phyloP scores from a whole-genome alignment of 2,329 filamentous ascomycete genomes.

The Metarhizium sp. region DNA sequence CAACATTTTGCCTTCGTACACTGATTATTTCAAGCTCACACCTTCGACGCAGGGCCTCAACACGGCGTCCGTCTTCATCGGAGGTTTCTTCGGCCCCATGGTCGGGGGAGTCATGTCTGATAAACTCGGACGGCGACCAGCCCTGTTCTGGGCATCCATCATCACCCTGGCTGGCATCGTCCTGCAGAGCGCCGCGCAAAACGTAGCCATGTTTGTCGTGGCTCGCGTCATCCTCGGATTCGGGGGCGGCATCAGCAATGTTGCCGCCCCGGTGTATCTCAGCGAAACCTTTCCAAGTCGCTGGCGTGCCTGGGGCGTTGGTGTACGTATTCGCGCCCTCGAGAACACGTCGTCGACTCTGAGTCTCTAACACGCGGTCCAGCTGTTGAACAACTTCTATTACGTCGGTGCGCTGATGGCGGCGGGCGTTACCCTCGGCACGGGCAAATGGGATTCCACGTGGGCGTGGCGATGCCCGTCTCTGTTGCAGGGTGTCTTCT shows the following conservation, averaged over 20 bases:
- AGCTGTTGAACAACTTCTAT: slow-evolving; percentile 20
- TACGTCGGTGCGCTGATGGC: slow-evolving; percentile 33
- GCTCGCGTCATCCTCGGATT: slow-evolving; percentile 37
- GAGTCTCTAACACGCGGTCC: no score
- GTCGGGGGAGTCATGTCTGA: slow-evolving; percentile 29
- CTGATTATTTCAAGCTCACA: slow-evolving; percentile 45
- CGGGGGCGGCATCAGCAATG: slow-evolving; percentile 31
- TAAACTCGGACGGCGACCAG: slow-evolving; percentile 15
- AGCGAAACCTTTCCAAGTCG: slow-evolving; percentile 35
- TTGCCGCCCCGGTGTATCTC: slow-evolving; percentile 36
- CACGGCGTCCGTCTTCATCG: slow-evolving; percentile 46
- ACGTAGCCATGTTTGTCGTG: slow-evolving; percentile 40
- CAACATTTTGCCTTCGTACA: slow-evolving; percentile 47
- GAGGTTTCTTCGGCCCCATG: slow-evolving; percentile 34
- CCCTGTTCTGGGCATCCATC: slow-evolving; percentile 18
- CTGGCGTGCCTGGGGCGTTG: slow-evolving; percentile 11
- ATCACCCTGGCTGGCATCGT: slow-evolving; percentile 35
- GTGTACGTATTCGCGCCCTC: slow-evolving; percentile 3
- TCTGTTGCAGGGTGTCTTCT: slow-evolving; percentile 20
- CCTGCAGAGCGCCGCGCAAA: slow-evolving; percentile 37
- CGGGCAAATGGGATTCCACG: slow-evolving; percentile 19
- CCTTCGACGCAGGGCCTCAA: slow-evolving; percentile 43
- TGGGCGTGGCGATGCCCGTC: slow-evolving; percentile 28
- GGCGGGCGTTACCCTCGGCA: slow-evolving; percentile 33
- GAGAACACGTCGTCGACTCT: neutral